Evolutionary conservation across 2,329 filamentous ascomycete genomes (phyloP), one percentile per base, ranked within the genome.

Genomic region (Microsporum ferrugineum): DNA sequence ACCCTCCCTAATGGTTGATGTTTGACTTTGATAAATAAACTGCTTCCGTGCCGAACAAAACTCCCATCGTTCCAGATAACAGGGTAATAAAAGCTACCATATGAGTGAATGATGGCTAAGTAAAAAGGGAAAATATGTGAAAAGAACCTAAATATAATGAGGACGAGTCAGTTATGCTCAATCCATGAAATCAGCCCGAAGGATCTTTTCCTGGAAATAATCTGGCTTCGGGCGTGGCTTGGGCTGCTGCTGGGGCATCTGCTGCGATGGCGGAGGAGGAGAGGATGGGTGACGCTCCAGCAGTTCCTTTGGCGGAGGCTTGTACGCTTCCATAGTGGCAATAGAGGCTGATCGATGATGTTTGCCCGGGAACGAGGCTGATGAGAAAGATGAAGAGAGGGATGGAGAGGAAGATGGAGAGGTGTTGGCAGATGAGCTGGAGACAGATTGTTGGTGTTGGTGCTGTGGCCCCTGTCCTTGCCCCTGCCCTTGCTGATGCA

Each of bases 131-230:
- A 39, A 39, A 39, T 39, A 31, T 8, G 57, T 10, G 5, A 49
- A 10, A 27, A 36, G 51, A 4, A 7, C 12, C 31, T n/a, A n/a
- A 23, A 23, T 23, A 23, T 23, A 23, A 23, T 23, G 17, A 23
- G 17, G 1, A 23, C 1, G 17, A 23, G 8, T 36, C 14, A 23
- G 33, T 17, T 49, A 45, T 45, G 29, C 8, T 60, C 58, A 96
- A 71, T 96, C 91, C 91, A 97, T 96, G 70, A 99, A 97, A 71
- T 99, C 94, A 53, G 92, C 94, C 78, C 96, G 94, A 67, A 99
- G 82, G 69, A 99, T 97, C 67, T 95, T 85, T 81, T 99, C 94
- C 75, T 96, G 91, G 78, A 96, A 94, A 65, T 88, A 88, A 77
- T 99, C 94, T 34, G 92, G 91, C 79, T 92, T 95, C 47, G 78